Evolutionary conservation across 306 rosid genomes (phyloP), one percentile per base, ranked within the genome.

Genomic region (Carpinus fangiana): DNA sequence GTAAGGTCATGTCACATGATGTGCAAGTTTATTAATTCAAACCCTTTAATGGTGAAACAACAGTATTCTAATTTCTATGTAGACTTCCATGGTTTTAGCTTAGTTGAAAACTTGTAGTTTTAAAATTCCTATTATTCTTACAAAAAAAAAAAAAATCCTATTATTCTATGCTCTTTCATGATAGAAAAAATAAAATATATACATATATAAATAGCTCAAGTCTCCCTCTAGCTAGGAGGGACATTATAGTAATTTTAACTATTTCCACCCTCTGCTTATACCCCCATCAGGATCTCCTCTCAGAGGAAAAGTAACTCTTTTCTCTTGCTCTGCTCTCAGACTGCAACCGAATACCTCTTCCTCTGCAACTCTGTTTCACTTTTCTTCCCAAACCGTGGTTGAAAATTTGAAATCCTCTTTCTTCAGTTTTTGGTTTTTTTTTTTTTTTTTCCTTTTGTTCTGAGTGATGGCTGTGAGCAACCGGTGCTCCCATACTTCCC

Each of bases 401-500:
- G 6, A 31, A 31, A 31, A 2, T 31, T 31, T 31, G 34, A 12
- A 66, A 52, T 64, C 47, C 67, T 71, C 56, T 72, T 18, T 26
- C 23, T 36, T 36, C 21, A 50, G 55, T 5, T 5, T 41, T 38
- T 38, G 43, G 5, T 38, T 23, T 23, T 23, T 23, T 23, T 41
- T 41, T 41, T 41, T 31, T 31, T 31, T 41, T 41, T 41, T 5
- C 4, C 81, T 75, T 83, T 73, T 85, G 55, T 84, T 88, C 90
- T 88, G 94, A 91, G 92, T 76, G 92, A 93, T 93, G 98, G 98
- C 95, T 72, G 91, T 88, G 92, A 87, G 88, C 83, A 80, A 91
- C 88, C 97, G 97, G 53, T 91, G 93, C 90, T 93, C 97, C 80
- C 92, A 87, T 82, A 93, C 98, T 71, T 93, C 95, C 20, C 97